A percentile compares a stretch with the other conserved stretches of the same genome.
Evolutionary conservation across 2,329 filamentous ascomycete species (phyloP).

Genomic region (Penicillium sp.): DNA sequence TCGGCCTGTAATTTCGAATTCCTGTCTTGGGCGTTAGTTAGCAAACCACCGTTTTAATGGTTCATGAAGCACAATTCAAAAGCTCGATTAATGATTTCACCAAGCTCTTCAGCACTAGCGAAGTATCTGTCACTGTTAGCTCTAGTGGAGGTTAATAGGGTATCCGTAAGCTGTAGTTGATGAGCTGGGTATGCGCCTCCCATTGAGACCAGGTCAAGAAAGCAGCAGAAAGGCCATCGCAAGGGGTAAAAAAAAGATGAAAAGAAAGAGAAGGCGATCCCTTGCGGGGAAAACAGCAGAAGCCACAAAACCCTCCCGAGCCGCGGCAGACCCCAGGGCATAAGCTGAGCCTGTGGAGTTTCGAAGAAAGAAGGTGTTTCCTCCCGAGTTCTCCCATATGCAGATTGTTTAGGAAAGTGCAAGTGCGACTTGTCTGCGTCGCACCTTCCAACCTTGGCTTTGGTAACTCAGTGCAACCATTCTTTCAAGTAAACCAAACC

Average conservation of each 20-base stretch:
- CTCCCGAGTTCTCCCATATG: not conserved
- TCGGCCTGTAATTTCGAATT: constrained; percentile 22
- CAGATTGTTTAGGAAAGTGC: not conserved
- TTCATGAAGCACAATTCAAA: constrained; percentile 25
- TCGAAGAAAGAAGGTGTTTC: constrained; percentile 1
- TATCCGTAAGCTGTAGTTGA: too few relatives aligned
- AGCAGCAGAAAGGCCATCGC: not conserved
- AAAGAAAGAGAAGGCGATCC: not conserved
- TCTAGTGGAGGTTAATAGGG: not conserved
- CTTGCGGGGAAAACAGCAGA: constrained; percentile 8
- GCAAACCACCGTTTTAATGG: constrained; percentile 22
- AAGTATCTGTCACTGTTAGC: not conserved
- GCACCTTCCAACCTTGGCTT: not conserved
- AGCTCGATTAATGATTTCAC: constrained; percentile 33
- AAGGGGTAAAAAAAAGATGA: not conserved
- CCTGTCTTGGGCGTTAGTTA: constrained; percentile 28
- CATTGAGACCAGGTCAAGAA: not conserved
- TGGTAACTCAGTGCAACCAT: not conserved
- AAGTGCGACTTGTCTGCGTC: not conserved
- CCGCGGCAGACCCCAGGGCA: constrained; percentile 6
- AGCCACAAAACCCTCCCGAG: constrained; percentile 8
- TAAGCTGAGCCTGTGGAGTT: not conserved
- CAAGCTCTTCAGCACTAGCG: not conserved
- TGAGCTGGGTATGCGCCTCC: not conserved
- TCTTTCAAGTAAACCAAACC: not conserved